Evolutionary conservation across 192 early-diverging fungal genomes (phyloP).

Genomic region (Thoreauomyces humboldtii): DNA sequence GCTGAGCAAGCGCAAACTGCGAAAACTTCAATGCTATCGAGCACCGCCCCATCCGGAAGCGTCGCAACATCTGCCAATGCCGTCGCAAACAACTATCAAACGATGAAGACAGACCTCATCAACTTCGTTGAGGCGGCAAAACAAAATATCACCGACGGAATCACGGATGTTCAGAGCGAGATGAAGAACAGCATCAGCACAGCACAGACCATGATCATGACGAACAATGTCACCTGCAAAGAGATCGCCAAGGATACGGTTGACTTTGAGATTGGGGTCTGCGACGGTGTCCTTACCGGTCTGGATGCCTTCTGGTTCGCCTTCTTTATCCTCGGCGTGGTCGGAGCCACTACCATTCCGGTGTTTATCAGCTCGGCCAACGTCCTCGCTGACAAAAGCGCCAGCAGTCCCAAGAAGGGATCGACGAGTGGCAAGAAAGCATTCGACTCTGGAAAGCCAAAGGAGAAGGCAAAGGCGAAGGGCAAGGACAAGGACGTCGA

Average conservation of each 20-base stretch:
- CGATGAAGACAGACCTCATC: not conserved
- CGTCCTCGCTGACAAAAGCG: conserved; percentile 20
- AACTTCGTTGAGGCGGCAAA: not conserved
- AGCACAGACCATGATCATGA: conserved; percentile 2
- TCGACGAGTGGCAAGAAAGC: conserved; percentile 2
- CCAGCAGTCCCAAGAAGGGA: conserved; percentile 1
- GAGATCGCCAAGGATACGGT: conserved; percentile 3
- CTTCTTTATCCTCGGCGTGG: conserved; percentile 18
- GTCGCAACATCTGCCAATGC: not conserved
- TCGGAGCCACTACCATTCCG: conserved; percentile 15
- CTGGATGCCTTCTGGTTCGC: conserved; percentile 28
- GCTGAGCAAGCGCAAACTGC: too few relatives aligned
- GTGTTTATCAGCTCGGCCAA: conserved; percentile 26
- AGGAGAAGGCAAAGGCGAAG: conserved; percentile 1
- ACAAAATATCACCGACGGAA: not conserved
- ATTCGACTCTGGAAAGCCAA: conserved; percentile 2
- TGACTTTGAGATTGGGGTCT: conserved; percentile 19
- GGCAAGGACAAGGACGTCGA: conserved; percentile 24
- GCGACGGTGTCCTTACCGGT: conserved; percentile 13
- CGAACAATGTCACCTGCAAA: not conserved
- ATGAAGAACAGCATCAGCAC: not conserved
- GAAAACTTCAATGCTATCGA: too few relatives aligned
- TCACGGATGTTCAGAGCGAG: not conserved
- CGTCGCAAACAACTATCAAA: not conserved
- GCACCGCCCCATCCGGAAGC: too few relatives aligned